Evolutionary conservation across 163 green algal genomes (phyloP), one percentile per base, ranked within the genome.

Genomic region (Volvox carteri): DNA sequence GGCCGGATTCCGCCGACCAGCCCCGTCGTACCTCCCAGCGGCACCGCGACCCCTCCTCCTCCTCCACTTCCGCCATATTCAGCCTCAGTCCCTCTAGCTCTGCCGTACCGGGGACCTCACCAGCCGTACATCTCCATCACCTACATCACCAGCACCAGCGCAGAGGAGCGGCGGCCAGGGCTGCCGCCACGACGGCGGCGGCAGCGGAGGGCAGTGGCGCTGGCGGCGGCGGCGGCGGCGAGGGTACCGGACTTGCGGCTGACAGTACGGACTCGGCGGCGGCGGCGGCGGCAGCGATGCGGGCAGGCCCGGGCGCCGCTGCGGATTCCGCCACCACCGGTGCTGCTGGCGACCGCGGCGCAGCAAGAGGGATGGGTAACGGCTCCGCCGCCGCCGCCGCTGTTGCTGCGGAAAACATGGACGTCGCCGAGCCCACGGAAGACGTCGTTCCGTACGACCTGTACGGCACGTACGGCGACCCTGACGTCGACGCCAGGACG

Each of bases 41-140:
- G 44, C 46, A 28, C 73, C 70, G 73, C 8, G 25, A 81, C 44
- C 73, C 73, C 25, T 81, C 73, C 73, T 81, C 73, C 42, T 81
- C 73, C 37, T 77, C 77, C 35, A 37, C 78, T 6, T 86, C 78
- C 25, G 78, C 60, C n/a, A 77, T 86, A 42, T 86, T 86, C 78
- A 77, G 60, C 58, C 46, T 86, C n/a, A 86, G 78, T 44, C 78
- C 78, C 12, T n/a, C n/a, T n/a, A 30, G 23, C 28, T 86, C 78
- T 3, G 78, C 25, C 7, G 25, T 48, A n/a, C 78, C 23, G 2
- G 35, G 78, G 28, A 76, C 14, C n/a, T 78, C 78, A 30, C 39
- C 78, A 58, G 1, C 42, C 28, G 0, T 28, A 21, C 58, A 60
- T 7, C 12, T 30, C 14, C 78, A 65, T 7, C 54, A 80, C 19